Percentiles rank a stretch among this genome's conserved stretches.
Evolutionary conservation across 371 early-diverging fungal genomes (phyloP).

Genomic region (Amoeboaphelidium protococcarum): DNA sequence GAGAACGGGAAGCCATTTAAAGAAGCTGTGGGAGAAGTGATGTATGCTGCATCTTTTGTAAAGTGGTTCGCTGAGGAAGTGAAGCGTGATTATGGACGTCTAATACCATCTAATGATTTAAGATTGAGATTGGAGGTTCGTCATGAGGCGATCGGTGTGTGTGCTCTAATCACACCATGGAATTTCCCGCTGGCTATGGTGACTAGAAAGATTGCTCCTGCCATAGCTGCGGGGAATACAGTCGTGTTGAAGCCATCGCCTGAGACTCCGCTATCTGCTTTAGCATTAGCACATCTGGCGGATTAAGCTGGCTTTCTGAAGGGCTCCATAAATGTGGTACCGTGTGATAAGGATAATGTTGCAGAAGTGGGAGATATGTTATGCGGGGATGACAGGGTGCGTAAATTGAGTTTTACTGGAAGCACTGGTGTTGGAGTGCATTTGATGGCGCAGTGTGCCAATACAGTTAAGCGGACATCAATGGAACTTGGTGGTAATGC

Average conservation of each 20-base stretch:
- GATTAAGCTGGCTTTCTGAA: conserved; percentile 36
- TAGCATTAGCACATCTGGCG: conserved; percentile 33
- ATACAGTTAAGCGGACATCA: neutral
- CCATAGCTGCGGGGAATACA: conserved; percentile 17
- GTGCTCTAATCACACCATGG: conserved; percentile 72
- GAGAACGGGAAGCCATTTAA: conserved; percentile 38
- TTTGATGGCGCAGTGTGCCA: conserved; percentile 15
- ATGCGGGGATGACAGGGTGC: conserved; percentile 50
- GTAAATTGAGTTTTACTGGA: conserved; percentile 30
- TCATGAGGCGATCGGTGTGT: conserved; percentile 46
- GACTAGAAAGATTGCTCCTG: conserved; percentile 51
- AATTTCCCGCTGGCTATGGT: conserved; percentile 83
- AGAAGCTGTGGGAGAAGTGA: conserved; percentile 38
- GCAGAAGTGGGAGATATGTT: conserved; percentile 45
- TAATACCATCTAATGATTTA: conserved; percentile 27
- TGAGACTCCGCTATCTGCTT: conserved; percentile 47
- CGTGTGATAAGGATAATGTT: conserved; percentile 26
- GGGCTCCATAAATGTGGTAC: conserved; percentile 28
- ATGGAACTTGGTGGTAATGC: conserved; percentile 69
- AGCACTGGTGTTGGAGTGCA: conserved; percentile 27
- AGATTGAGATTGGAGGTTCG: conserved; percentile 4
- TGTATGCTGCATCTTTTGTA: conserved; percentile 45
- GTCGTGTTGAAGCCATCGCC: conserved; percentile 57
- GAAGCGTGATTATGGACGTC: conserved; percentile 44
- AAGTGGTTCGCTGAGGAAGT: conserved; percentile 76